A percentile compares a stretch with the other conserved stretches of the same genome.
phyloP scores from a whole-genome alignment of 2,329 filamentous ascomycete genomes.

The Plenodomus tracheiphilus region DNA sequence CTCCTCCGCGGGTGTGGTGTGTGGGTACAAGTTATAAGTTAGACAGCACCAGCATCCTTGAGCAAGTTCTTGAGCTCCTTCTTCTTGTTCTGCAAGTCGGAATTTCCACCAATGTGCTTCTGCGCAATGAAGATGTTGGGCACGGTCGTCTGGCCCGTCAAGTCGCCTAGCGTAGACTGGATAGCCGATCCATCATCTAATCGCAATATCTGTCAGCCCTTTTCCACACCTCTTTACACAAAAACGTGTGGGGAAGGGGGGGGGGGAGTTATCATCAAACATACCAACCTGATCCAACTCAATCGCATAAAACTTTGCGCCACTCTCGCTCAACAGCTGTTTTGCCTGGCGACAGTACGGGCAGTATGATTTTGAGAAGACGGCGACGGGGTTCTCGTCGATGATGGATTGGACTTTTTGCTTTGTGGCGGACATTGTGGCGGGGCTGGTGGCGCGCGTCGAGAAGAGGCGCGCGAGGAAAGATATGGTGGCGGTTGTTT shows the following conservation, averaged over 20 bases:
- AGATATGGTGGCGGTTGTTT: constrained; percentile 53
- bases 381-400: constrained; percentile 84
- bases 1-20: not conserved
- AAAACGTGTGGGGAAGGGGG: not conserved
- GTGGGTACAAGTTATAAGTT: not conserved
- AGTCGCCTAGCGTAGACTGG: constrained; percentile 78
- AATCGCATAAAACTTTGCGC: constrained; percentile 72
- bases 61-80: constrained; percentile 66
- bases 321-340: constrained; percentile 67
- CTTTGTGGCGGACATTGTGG: constrained; percentile 80
- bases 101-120: constrained; percentile 96
- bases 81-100: constrained; percentile 73
- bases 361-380: constrained; percentile 98
- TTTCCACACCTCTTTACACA: no score
- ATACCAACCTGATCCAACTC: constrained; percentile 85
- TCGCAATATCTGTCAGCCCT: not conserved
- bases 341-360: constrained; percentile 87
- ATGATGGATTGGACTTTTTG: constrained; percentile 84
- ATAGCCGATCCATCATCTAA: constrained; percentile 80
- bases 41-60: constrained; percentile 66
- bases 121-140: constrained; percentile 93
- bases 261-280: constrained; percentile 41
- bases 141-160: constrained; percentile 84
- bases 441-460: constrained; percentile 58
- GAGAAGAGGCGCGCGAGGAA: constrained; percentile 76